These are phyloP conservation scores for Aureobasidium namibiae DNA, from an alignment of 2,329 filamentous ascomycete genomes.

Conservation along the genomic window DNA sequence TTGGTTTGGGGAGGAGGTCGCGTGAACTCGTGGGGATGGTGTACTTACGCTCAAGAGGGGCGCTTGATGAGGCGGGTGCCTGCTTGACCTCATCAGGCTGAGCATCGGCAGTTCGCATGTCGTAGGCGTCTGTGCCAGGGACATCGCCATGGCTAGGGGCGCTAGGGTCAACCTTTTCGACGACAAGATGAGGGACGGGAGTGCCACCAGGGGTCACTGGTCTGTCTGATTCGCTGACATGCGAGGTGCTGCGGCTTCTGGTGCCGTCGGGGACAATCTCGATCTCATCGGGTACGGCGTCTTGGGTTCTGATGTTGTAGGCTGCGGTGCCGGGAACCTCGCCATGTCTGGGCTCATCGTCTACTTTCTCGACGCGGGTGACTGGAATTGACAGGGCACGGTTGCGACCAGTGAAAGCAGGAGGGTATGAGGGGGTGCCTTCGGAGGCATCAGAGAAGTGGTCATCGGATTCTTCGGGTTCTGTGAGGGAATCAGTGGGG, in stretches of 20 bases:
- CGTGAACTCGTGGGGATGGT: neutral
- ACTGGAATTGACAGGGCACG: slow-evolving; percentile 37
- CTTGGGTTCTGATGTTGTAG: slow-evolving; percentile 49
- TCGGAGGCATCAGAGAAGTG: slow-evolving; percentile 60
- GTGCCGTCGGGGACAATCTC: slow-evolving; percentile 47
- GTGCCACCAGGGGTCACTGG: slow-evolving; percentile 44
- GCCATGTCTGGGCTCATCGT: slow-evolving; percentile 50
- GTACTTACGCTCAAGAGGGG: slow-evolving; percentile 50
- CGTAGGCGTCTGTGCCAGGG: slow-evolving; percentile 51
- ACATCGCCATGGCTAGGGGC: slow-evolving; percentile 52
- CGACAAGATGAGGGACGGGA: slow-evolving; percentile 50
- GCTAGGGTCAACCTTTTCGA: slow-evolving; percentile 53
- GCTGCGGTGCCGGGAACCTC: slow-evolving; percentile 54
- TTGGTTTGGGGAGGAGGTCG: slow-evolving; percentile 10
- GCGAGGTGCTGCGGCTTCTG: slow-evolving; percentile 23
- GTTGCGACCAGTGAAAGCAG: slow-evolving; percentile 32
- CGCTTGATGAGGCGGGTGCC: slow-evolving; percentile 34
- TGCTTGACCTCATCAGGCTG: slow-evolving; percentile 50
- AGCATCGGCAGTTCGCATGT: slow-evolving; percentile 50
- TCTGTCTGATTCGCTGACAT: slow-evolving; percentile 35
- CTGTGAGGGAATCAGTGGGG: neutral
- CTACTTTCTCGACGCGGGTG: slow-evolving; percentile 56
- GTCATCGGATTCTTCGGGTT: slow-evolving; percentile 41
- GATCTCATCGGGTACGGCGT: slow-evolving; percentile 57
- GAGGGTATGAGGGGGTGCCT: slow-evolving; percentile 35